Conservation (phyloP, 2,329 filamentous ascomycete genomes). For the Hymenoscyphus infarciens region DNA sequence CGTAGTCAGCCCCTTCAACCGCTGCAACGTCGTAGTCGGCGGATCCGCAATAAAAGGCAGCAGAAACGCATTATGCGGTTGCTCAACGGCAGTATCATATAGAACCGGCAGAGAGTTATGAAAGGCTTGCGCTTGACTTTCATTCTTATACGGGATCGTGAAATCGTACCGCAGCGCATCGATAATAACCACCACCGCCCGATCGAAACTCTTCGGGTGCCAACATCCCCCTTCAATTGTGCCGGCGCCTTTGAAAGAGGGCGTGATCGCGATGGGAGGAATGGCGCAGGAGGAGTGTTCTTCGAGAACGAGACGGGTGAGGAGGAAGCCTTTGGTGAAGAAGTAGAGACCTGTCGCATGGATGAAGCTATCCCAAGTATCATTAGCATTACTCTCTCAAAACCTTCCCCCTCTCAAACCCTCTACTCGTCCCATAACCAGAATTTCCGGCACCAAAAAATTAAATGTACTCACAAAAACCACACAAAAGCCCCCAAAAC, state of each 20-base stretch:
- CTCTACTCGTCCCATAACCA: background rate
- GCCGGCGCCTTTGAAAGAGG: constrained; percentile 27
- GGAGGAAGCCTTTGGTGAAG: constrained; percentile 91
- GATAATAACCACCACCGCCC: constrained; percentile 84
- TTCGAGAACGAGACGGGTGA: constrained; percentile 78
- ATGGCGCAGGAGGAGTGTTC: constrained; percentile 67
- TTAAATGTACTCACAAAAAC: constrained; percentile 32
- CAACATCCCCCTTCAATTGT: constrained; percentile 74
- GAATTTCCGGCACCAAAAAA: background rate
- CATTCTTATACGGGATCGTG: constrained; percentile 69
- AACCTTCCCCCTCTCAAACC: background rate
- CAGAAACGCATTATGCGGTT: constrained; percentile 80
- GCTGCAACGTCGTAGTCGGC: constrained; percentile 87
- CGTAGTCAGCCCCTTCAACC: constrained; percentile 90
- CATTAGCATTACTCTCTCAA: constrained; percentile 15
- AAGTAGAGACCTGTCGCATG: constrained; percentile 82
- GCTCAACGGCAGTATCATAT: constrained; percentile 72
- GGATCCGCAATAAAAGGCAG: constrained; percentile 96
- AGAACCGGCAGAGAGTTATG: constrained; percentile 86
- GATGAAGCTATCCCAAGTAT: constrained; percentile 41
- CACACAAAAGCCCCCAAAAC: constrained; percentile 32
- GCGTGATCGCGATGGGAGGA: constrained; percentile 57
- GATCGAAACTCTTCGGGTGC: constrained; percentile 92
- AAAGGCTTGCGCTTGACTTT: constrained; percentile 52
- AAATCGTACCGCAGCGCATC: constrained; percentile 97